Conservation (phyloP, 352 stramenopile species). For the Phytophthora europaea region DNA sequence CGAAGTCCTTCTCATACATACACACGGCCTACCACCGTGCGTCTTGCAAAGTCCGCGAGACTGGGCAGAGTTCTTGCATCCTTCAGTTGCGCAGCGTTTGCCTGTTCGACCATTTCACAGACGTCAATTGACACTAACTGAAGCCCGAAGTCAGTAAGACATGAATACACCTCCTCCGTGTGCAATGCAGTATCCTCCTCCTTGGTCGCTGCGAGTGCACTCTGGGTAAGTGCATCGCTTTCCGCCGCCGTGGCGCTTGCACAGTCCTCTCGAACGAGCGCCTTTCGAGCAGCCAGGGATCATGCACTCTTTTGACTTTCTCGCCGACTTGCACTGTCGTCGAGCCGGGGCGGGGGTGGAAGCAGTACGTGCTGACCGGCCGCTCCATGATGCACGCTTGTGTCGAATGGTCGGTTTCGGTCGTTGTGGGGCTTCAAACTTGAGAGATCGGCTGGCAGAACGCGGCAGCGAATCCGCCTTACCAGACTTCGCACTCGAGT, state of each 20-base stretch:
- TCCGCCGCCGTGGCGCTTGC: constrained; percentile 87
- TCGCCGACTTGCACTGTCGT: constrained; percentile 45
- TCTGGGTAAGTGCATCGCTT: constrained; percentile 73
- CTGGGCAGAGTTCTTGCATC: constrained; percentile 86
- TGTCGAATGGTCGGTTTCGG: constrained; percentile 9
- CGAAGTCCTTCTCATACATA: background rate
- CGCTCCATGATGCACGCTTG: constrained; percentile 56
- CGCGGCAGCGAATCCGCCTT: constrained; percentile 17
- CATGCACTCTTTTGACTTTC: constrained; percentile 80
- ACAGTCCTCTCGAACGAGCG: constrained; percentile 81
- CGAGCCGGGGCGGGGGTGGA: constrained; percentile 9
- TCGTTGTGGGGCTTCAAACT: constrained; percentile 32
- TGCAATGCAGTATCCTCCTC: constrained; percentile 84
- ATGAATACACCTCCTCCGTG: constrained; percentile 70
- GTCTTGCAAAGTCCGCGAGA: constrained; percentile 88
- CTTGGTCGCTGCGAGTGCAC: constrained; percentile 84
- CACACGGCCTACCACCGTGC: constrained; percentile 70
- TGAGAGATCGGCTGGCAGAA: constrained; percentile 40
- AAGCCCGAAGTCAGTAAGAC: background rate
- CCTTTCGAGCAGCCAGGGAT: constrained; percentile 79
- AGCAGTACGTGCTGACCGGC: constrained; percentile 12
- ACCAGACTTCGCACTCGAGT: constrained; percentile 12
- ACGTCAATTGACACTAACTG: background rate
- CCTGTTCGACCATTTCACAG: constrained; percentile 31
- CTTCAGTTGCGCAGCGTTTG: constrained; percentile 69